Base-by-base conservation (phyloP, 1,284 basidiomycete genomes). In the Malassezia restricta region DNA sequence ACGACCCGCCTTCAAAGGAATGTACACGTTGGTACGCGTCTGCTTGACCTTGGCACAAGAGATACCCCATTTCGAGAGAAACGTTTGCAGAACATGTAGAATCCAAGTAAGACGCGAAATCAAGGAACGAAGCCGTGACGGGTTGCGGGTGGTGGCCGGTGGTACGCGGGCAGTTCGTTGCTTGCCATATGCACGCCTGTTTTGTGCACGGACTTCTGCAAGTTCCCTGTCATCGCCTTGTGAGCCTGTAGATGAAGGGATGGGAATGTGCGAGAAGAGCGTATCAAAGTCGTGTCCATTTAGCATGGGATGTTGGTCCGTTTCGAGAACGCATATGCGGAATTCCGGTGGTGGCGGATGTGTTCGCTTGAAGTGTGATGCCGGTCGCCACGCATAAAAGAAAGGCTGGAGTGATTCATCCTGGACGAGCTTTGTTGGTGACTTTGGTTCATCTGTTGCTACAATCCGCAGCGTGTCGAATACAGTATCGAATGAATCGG, bases 381-480 rank as follows among this genome's bases (percentile, higher is more conserved):
- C 79, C 2, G 92, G 92, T 66, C 94, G 92, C 78, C 92, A 95
- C 4, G 91, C 78, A 69, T 95, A 85, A 75, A 80, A 98, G 76
- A 94, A 95, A 1, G 64, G 17, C 86, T 44, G 11, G 33, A 35
- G 33, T 35, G 33, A 35, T 15, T 15, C 33, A 35, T 35, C 15
- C 11, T 5, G 11, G 5, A 35, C 11, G 5, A 5, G 11, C 11
- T 35, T 35, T 35, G 11, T 11, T 11, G 33, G 33, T 3, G 33
- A 35, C 11, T 35, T 5, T 11, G 15, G 15, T 15, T 15, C 33
- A 12, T 11, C 11, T 5, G 81, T 77, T 0, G 83, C 81, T 11
- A 94, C 79, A 69, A 91, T 81, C 12, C 87, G 81, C 8, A 95
- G 75, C 5, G 56, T 54, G 3, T 35, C 27, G 14, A 64, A 65